Percentiles rank a stretch among this genome's conserved stretches.
Conservation (phyloP, 2,329 filamentous ascomycete genomes). For the Plenodomus lindquistii region DNA sequence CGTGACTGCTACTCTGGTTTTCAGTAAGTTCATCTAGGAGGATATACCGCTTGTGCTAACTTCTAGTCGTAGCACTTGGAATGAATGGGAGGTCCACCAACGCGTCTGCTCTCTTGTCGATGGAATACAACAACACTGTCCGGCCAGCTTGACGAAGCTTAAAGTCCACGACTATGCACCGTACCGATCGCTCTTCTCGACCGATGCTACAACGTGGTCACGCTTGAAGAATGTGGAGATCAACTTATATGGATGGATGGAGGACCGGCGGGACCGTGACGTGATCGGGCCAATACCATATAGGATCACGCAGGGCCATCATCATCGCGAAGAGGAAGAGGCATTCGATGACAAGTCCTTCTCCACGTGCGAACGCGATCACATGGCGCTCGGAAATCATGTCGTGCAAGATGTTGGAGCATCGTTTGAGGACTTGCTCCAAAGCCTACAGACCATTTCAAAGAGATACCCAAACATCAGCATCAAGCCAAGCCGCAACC, state of each 20-base stretch:
- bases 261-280: conserved; percentile 40
- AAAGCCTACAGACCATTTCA: conserved; percentile 34
- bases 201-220: conserved; percentile 34
- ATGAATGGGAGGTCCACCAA: conserved; percentile 45
- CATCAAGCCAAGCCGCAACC: conserved; percentile 32
- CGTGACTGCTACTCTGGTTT: conserved; percentile 40
- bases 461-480: conserved; percentile 39
- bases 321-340: conserved; percentile 42
- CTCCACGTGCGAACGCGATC: conserved; percentile 36
- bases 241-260: conserved; percentile 40
- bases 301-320: conserved; percentile 37
- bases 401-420: conserved; percentile 40
- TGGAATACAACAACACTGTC: conserved; percentile 35
- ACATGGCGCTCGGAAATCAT: conserved; percentile 39
- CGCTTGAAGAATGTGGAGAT: conserved; percentile 39
- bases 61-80: conserved; percentile 29
- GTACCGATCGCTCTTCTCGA: conserved; percentile 40
- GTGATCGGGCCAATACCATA: conserved; percentile 39
- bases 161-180: conserved; percentile 42
- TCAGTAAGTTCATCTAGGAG: conserved; percentile 17
- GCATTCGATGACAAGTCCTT: conserved; percentile 42
- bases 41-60: conserved; percentile 9
- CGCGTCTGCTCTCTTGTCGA: conserved; percentile 43
- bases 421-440: conserved; percentile 38
- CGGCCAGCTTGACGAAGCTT: conserved; percentile 36